Conservation (phyloP, 352 stramenopile species). For the Phytophthora chlamydospora region DNA sequence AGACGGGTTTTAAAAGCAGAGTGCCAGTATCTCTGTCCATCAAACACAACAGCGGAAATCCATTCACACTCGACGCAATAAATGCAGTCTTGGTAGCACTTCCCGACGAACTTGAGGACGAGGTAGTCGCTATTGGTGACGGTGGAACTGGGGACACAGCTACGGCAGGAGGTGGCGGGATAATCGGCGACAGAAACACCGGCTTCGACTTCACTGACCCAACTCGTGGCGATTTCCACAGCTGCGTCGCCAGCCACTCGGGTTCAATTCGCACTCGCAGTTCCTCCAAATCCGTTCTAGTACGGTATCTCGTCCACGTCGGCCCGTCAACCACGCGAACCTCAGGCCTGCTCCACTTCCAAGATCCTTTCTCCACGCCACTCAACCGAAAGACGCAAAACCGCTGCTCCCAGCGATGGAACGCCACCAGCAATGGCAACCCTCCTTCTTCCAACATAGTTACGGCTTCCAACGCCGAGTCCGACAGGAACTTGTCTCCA, state of each 20-base stretch:
- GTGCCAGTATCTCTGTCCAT: slow-evolving; percentile 45
- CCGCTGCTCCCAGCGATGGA: slow-evolving; percentile 48
- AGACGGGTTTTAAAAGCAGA: slow-evolving; percentile 44
- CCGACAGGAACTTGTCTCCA: slow-evolving; percentile 44
- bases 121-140: slow-evolving; percentile 13
- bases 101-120: slow-evolving; percentile 6
- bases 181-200: slow-evolving; percentile 33
- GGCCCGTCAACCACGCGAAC: slow-evolving; percentile 48
- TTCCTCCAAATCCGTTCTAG: slow-evolving; percentile 37
- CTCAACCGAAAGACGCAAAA: slow-evolving; percentile 63
- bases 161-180: slow-evolving; percentile 6
- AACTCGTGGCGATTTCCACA: slow-evolving; percentile 43
- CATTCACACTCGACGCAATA: slow-evolving; percentile 38
- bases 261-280: slow-evolving; percentile 46
- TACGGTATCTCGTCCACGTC: slow-evolving; percentile 46
- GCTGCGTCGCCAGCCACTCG: slow-evolving; percentile 39
- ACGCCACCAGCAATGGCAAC: slow-evolving; percentile 50
- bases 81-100: slow-evolving; percentile 36
- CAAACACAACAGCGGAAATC: slow-evolving; percentile 46
- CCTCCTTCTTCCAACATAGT: slow-evolving; percentile 29
- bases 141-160: slow-evolving; percentile 17
- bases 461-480: slow-evolving; percentile 63
- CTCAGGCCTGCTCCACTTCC: slow-evolving; percentile 8
- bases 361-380: slow-evolving; percentile 3
- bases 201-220: slow-evolving; percentile 15